Base-by-base conservation (phyloP, 805 yeast genomes). In the Pichia nakasei region DNA sequence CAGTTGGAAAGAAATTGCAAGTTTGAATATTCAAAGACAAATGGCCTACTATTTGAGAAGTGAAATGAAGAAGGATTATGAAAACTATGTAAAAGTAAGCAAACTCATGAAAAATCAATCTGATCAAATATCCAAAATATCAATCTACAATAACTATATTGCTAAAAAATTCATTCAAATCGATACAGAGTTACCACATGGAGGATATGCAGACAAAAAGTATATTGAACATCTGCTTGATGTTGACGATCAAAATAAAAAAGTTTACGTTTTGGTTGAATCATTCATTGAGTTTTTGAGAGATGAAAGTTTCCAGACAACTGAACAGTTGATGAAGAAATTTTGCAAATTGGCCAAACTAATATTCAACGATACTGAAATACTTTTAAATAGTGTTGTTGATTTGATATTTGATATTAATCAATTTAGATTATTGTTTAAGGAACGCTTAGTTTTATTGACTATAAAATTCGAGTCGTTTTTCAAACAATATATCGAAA, bases 1-100 rank as follows among this genome's bases (percentile, higher is more conserved):
- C 11, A 50, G 48, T 39, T 57, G 61, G 60, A 51, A 46, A 22
- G 54, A 49, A 15, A 46, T 53, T 2, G 18, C 33, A 15, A 48
- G 22, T 18, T 45, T 39, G 48, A 46, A 51, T 2, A 35, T 41
- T 5, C 56, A 55, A 29, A 43, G 43, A 21, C 61, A 57, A 35
- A 44, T 52, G 6, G 32, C 54, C 2, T 37, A 44, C 5, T 58
- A 42, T 37, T 44, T 56, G 4, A 48, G 49, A 24, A 39, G 35
- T 32, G 48, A 52, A 22, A 45, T 57, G 11, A 50, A 48, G 35
- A 17, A 33, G 7, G 39, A 42, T 22, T 45, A 35, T 37, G 17
- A 17, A 12, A 29, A 41, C 22, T 37, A 43, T 39, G 3, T n/a
- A 27, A 29, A 42, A n/a, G 36, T 47, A 6, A 38, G 46, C n/a